These are phyloP conservation scores for Cucurbita maxima DNA, from an alignment of 306 rosid genomes.

Conservation along the genomic window DNA sequence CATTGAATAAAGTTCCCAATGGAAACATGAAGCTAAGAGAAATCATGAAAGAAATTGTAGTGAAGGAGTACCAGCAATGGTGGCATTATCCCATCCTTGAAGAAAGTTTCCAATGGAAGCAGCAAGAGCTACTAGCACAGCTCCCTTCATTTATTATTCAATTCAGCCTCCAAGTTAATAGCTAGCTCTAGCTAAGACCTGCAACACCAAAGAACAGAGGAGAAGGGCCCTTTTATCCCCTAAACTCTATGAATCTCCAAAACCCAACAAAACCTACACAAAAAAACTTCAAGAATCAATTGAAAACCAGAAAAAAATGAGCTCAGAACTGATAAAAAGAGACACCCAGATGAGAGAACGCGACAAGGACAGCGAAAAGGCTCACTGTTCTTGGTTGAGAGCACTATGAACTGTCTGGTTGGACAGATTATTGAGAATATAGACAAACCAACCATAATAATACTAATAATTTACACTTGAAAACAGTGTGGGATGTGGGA, in stretches of 20 bases:
- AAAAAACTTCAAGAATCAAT: not conserved
- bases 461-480: not conserved
- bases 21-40: not conserved
- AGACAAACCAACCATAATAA: not conserved
- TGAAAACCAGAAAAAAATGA: not conserved
- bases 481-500: constrained; percentile 1
- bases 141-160: constrained; percentile 44
- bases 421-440: constrained; percentile 5
- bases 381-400: not conserved
- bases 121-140: constrained; percentile 63
- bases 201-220: not conserved
- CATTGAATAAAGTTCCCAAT: not conserved
- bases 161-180: not conserved
- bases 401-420: constrained; percentile 5
- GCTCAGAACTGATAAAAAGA: not conserved
- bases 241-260: not conserved
- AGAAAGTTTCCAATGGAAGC: constrained; percentile 77
- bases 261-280: not conserved
- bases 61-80: constrained; percentile 55
- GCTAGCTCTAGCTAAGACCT: constrained; percentile 8
- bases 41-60: not conserved
- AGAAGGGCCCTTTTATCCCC: not conserved
- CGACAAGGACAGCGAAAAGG: not conserved
- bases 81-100: constrained; percentile 95
- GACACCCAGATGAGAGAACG: not conserved